phyloP scores from a whole-genome alignment of 768 basidiomycete genomes.

The Boletellus emodensis region DNA sequence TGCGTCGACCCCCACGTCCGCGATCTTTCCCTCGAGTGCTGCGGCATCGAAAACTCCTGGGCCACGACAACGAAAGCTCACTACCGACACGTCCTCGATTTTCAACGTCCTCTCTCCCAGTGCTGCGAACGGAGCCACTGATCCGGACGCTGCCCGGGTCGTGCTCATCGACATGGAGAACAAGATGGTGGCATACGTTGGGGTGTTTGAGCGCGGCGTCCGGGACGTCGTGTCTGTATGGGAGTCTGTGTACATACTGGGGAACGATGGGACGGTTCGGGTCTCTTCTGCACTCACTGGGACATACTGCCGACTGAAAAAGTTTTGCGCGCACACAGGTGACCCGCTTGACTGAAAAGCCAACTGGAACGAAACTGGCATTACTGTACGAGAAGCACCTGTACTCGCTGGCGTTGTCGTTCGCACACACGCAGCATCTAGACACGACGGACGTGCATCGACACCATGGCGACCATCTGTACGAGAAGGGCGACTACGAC shows the following conservation, averaged over 20 bases:
- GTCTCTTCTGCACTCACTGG: not conserved
- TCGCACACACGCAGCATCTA: conserved; percentile 77
- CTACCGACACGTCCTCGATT: conserved; percentile 9
- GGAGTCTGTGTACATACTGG: conserved; percentile 75
- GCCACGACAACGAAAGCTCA: conserved; percentile 23
- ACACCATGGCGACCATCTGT: conserved; percentile 89
- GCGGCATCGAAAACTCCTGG: conserved; percentile 55
- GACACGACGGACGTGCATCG: conserved; percentile 87
- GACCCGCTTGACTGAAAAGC: conserved; percentile 66
- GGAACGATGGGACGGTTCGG: conserved; percentile 72
- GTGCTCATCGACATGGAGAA: conserved; percentile 90
- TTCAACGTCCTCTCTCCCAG: conserved; percentile 2
- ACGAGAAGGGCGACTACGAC: conserved; percentile 88
- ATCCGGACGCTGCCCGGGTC: conserved; percentile 69
- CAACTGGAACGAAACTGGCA: conserved; percentile 80
- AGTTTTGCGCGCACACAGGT: conserved; percentile 39
- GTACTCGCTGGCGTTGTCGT: conserved; percentile 75
- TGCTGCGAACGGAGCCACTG: conserved; percentile 40
- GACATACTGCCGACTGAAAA: no score
- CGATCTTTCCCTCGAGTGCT: conserved; percentile 42
- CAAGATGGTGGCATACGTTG: conserved; percentile 82
- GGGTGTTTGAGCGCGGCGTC: conserved; percentile 79
- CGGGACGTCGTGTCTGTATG: conserved; percentile 78
- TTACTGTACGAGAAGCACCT: conserved; percentile 76
- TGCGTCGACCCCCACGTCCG: conserved; percentile 62